Evolutionary conservation across 768 basidiomycete species (phyloP).

Genomic region (Hebeloma cylindrosporum): DNA sequence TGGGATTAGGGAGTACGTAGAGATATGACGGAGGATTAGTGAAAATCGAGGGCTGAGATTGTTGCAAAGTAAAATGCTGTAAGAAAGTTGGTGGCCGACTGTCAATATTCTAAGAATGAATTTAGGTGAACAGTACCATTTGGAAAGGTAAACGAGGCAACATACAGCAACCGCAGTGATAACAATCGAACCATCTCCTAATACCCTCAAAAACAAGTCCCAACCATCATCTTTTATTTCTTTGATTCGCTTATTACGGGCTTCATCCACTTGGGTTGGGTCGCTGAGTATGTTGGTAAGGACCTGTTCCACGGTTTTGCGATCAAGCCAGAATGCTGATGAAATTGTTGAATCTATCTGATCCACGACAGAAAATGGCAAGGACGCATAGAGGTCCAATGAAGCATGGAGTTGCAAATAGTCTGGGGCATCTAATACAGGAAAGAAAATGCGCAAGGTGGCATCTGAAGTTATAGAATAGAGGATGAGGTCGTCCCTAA

Average conservation of each 20-base stretch:
- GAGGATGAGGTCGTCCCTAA: slow-evolving; percentile 72
- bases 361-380: slow-evolving; percentile 39
- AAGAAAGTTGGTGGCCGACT: slow-evolving; percentile 83
- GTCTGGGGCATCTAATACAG: slow-evolving; percentile 84
- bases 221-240: slow-evolving; percentile 72
- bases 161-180: slow-evolving; percentile 74
- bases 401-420: slow-evolving; percentile 83
- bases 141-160: slow-evolving; percentile 3
- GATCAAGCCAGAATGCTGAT: slow-evolving; percentile 68
- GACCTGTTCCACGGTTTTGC: slow-evolving; percentile 52
- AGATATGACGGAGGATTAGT: slow-evolving; percentile 50
- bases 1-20: slow-evolving; percentile 50
- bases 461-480: slow-evolving; percentile 85
- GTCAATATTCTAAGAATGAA: slow-evolving; percentile 72
- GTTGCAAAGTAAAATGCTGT: slow-evolving; percentile 71
- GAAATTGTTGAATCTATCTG: slow-evolving; percentile 39
- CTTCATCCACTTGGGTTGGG: slow-evolving; percentile 41
- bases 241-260: slow-evolving; percentile 45
- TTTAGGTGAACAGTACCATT: slow-evolving; percentile 2
- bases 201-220: slow-evolving; percentile 77
- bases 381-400: slow-evolving; percentile 67
- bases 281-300: slow-evolving; percentile 43
- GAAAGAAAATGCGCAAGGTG: slow-evolving; percentile 80
- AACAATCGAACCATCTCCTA: slow-evolving; percentile 71
- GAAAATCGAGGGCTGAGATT: slow-evolving; percentile 52